Evolutionary conservation across 768 basidiomycete species (phyloP), one percentile per base, ranked within the genome.

Genomic region (Neoboletus brunneissimus): DNA sequence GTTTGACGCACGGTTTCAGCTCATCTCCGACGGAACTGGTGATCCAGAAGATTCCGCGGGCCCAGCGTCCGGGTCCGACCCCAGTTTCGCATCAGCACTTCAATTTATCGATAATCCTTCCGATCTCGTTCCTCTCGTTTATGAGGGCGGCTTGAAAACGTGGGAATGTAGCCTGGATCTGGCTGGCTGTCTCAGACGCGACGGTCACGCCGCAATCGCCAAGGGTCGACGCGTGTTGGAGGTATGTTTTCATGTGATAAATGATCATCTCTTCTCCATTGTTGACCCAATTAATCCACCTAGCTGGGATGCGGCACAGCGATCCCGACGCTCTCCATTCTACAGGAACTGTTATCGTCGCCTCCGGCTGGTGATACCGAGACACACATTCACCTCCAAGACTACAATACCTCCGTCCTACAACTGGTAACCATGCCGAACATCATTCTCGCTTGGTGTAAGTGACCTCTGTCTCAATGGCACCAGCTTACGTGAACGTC

Each of bases 121-220:
- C 0, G 96, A 98, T 72, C 82, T 99, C 15, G 84, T 98, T 4
- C 89, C 94, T 3, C 87, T 94, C 1, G 79, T 94, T 0, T 98
- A 99, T 62, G 96, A 99, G 74, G 96, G 96, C 22, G 96, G 96
- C 6, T 70, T 98, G 50, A 98, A 98, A 73, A 98, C 94, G 2
- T 99, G 96, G 96, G 96, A 99, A 70, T 96, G 93, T 62, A 89
- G 91, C 47, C 72, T 94, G 15, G 96, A 98, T 70, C 77, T 98
- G 3, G 90, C 89, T 0, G 78, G 82, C 34, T 88, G 86, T 62
- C 74, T 91, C 13, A 75, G 79, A 53, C 63, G 71, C 22, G 57
- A 77, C 44, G 64, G 56, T 1, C 42, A 62, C 25, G 56, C 54
- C 7, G 48, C 73, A 43, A 52, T 56, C 25, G 60, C 76, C 5